Percentiles rank a stretch among this genome's conserved stretches.
Evolutionary conservation across 768 basidiomycete species (phyloP).

Genomic region (Erythrobasidium yunnanense): DNA sequence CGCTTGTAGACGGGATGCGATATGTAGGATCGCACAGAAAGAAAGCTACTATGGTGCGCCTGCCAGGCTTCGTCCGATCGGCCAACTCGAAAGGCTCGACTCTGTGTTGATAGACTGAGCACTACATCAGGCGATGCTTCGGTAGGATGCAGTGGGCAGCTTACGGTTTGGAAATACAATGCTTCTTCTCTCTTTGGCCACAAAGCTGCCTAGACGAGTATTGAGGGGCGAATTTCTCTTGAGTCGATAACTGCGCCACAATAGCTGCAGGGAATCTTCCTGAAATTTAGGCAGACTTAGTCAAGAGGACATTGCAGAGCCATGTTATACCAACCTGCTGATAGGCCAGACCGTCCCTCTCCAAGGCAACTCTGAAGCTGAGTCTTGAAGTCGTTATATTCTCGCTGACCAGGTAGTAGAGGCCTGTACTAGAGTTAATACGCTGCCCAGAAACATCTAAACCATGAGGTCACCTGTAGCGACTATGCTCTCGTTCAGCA

Average conservation of each 20-base stretch:
- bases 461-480: too few species aligned
- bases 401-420: slow-evolving; percentile 35
- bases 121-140: too few species aligned
- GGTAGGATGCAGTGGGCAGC: too few species aligned
- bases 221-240: neutral
- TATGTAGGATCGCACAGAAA: slow-evolving; percentile 47
- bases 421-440: too few species aligned
- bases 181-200: slow-evolving; percentile 43
- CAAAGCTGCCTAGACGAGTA: slow-evolving; percentile 39
- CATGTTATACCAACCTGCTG: slow-evolving; percentile 1
- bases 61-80: slow-evolving; percentile 46
- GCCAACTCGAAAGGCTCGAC: slow-evolving; percentile 44
- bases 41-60: slow-evolving; percentile 46
- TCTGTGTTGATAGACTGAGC: slow-evolving; percentile 51
- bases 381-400: slow-evolving; percentile 42
- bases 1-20: slow-evolving; percentile 45
- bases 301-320: neutral
- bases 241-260: neutral
- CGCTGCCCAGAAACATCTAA: too few species aligned
- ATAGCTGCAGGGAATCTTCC: neutral
- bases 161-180: slow-evolving; percentile 53
- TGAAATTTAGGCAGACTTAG: neutral
- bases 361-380: slow-evolving; percentile 39
- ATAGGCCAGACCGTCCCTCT: neutral
- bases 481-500: slow-evolving; percentile 40